A percentile compares a stretch with the other conserved stretches of the same genome.
These are phyloP conservation scores for Acmispon strigosus DNA, from an alignment of 306 rosid genomes.

Conservation along the genomic window DNA sequence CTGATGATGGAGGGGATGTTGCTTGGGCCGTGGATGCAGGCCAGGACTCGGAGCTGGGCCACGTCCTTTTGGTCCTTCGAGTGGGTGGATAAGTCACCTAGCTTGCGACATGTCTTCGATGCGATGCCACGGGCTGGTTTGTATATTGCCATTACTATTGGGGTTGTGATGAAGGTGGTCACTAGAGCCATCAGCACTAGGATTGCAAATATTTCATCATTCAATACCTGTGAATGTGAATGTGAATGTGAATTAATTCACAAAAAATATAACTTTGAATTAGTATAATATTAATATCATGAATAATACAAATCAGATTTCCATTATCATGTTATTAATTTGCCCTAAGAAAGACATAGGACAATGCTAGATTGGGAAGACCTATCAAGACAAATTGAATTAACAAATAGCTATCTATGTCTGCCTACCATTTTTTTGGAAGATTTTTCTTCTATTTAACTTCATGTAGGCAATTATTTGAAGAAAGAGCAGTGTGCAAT, in stretches of 20 bases:
- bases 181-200: slow-evolving; percentile 84
- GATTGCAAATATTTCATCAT: slow-evolving; percentile 77
- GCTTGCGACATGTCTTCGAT: slow-evolving; percentile 33
- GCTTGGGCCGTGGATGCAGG: slow-evolving; percentile 64
- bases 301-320: neutral
- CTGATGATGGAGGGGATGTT: slow-evolving; percentile 46
- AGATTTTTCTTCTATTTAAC: too few relatives aligned
- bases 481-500: neutral
- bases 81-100: slow-evolving; percentile 32
- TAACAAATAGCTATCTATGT: too few relatives aligned
- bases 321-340: too few relatives aligned
- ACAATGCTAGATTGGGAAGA: too few relatives aligned
- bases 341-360: too few relatives aligned
- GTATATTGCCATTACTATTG: slow-evolving; percentile 64
- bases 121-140: slow-evolving; percentile 48
- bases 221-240: slow-evolving; percentile 74
- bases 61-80: neutral
- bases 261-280: neutral
- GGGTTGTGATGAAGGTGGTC: slow-evolving; percentile 87
- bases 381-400: too few relatives aligned
- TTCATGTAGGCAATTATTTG: too few relatives aligned
- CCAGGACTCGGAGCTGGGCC: slow-evolving; percentile 52
- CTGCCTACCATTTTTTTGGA: too few relatives aligned
- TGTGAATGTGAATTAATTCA: slow-evolving; percentile 9
- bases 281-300: neutral